Base-by-base conservation (phyloP, 345 rosid species). In the Heritiera fomes region DNA sequence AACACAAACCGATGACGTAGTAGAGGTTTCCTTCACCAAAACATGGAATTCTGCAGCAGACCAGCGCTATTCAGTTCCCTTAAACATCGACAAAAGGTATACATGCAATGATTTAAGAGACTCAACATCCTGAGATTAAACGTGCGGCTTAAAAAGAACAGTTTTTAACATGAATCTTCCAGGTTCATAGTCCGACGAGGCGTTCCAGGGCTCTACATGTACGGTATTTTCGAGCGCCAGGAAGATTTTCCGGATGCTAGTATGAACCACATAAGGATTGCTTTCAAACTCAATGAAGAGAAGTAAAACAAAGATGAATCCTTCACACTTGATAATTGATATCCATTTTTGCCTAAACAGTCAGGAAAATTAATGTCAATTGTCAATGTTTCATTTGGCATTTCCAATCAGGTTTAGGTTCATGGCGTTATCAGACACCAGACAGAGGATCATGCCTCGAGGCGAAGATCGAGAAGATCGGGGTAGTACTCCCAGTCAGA, bases 31-130 rank as follows among this genome's bases (percentile, higher is more conserved):
- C 7, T 94, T 91, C 76, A 78, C 82, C 18, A 89, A 84, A 67
- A 85, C 75, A 30, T 94, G 99, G 99, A 76, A 68, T 14, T 62
- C 64, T 46, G 75, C 85, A 32, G 77, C 3, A 68, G 62, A 18
- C 12, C 83, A 80, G 8, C 82, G 83, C 38, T 73, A 80, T 11
- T 18, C 65, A 17, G 93, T 85, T 75, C 98, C 99, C 6, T 58
- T 96, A 71, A 91, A 94, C 80, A 84, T 96, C 1, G 99, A 96
- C 82, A 96, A 94, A 86, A 90, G 99, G 99, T 90, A 32, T 53
- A 43, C 10, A 50, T 53, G 50, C 10, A 50, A 3, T 47, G 28
- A 3, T 20, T 12, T 32, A 9, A 11, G 60, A 40, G 40, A 7
- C 61, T 10, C 43, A 30, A 17, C 32, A 47, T 75, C 20, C n/a